Evolutionary conservation across 495 filamentous ascomycete species (phyloP).

Genomic region (Chaetomium cochliodes): DNA sequence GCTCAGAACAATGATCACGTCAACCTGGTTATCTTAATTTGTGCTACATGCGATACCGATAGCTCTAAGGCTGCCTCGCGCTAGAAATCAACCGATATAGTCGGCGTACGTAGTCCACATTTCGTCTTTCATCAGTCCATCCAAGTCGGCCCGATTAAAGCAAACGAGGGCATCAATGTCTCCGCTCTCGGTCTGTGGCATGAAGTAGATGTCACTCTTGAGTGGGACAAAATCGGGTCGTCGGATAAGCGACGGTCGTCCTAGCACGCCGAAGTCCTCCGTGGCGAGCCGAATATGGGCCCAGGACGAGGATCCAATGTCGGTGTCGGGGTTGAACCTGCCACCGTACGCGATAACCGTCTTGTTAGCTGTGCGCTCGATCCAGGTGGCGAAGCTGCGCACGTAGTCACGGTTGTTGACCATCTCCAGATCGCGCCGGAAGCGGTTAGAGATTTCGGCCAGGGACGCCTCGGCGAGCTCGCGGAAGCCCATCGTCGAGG

Average conservation of each 20-base stretch:
- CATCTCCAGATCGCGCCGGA: neutral
- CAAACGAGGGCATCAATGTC: conserved; percentile 1
- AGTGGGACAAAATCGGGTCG: conserved; percentile 1
- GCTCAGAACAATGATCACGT: neutral
- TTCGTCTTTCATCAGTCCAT: neutral
- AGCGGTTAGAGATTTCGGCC: neutral
- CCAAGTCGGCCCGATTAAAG: neutral
- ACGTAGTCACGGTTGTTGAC: conserved; percentile 9
- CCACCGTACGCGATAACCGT: conserved; percentile 1
- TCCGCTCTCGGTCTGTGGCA: conserved; percentile 1
- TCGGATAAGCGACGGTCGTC: neutral
- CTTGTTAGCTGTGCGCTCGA: conserved; percentile 1
- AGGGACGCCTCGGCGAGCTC: conserved; percentile 7
- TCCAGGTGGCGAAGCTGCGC: conserved; percentile 4
- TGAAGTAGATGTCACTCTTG: conserved; percentile 4
- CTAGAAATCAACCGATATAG: neutral
- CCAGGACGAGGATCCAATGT: conserved; percentile 5
- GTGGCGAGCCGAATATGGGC: neutral
- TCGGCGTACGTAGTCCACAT: conserved; percentile 5
- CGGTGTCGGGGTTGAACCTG: conserved; percentile 2
- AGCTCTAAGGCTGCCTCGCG: neutral
- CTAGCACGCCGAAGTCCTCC: neutral
- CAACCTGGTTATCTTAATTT: neutral
- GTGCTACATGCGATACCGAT: neutral
- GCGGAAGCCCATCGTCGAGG: conserved; percentile 2